Evolutionary conservation across 371 early-diverging fungal genomes (phyloP), one percentile per base, ranked within the genome.

Genomic region (Zancudomyces culisetae): DNA sequence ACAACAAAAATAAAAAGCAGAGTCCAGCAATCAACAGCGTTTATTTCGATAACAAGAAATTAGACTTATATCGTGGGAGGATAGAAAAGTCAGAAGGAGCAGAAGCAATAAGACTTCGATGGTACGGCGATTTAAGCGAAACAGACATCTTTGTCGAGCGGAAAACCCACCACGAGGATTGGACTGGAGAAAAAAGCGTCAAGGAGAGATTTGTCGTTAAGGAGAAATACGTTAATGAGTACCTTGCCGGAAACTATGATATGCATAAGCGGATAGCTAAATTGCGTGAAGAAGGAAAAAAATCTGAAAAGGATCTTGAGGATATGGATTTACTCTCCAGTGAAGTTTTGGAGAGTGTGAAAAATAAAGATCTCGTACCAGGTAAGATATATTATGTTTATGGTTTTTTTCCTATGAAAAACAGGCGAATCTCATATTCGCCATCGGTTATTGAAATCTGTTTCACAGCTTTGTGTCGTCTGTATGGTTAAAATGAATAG

Each of bases 161-260:
- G 50, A 98, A 98, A 72, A 92, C 89, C 1, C 90, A 98, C 63
- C 85, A 82, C 45, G 98, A 98, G 66, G 94, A 92, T 57, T 93
- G 90, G 83, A 88, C 87, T 23, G 95, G 97, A 27, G 96, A 96
- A 56, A 83, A 78, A 51, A 84, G 85, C 43, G 83, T 92, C 42
- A 98, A 98, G 59, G 79, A 83, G 43, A 81, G 98, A 28, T 98
- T 99, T 65, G 76, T 82, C 18, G 78, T 99, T 58, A 91, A 92
- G 69, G 95, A 96, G 62, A 87, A 88, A 59, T 76, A 90, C 58
- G 87, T 98, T 29, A 80, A 84, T 59, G 83, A 71, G 41, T 97
- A 80, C 65, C 58, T 95, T 19, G 54, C 69, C 2, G 98, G 98
- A 40, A 69, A 74, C 21, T 80, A 85, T 63, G 80, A 79, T 46